phyloP scores from a whole-genome alignment of 2,329 filamentous ascomycete species.

The Phyllosticta capitalensis region DNA sequence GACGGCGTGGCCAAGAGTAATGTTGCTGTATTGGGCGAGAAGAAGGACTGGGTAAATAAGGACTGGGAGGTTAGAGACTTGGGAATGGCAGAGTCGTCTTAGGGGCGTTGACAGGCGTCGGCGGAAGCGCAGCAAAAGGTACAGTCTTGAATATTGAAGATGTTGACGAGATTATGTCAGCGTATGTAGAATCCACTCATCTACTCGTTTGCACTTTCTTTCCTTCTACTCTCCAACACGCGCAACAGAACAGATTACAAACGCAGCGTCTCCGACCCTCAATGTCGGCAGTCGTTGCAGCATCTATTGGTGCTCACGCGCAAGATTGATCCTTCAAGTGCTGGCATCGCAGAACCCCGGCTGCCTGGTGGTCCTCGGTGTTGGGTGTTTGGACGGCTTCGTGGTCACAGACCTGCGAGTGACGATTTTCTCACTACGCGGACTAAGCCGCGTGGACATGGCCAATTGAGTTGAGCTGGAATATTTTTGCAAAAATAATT shows the following conservation, averaged over 20 bases:
- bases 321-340: slow-evolving; percentile 4
- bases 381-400: not conserved
- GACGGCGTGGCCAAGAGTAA: slow-evolving; percentile 55
- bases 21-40: slow-evolving; percentile 70
- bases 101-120: slow-evolving; percentile 14
- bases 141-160: not conserved
- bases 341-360: slow-evolving; percentile 1
- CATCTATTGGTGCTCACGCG: not conserved
- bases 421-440: not conserved
- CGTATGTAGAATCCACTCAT: slow-evolving; percentile 2
- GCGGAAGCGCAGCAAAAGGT: not conserved
- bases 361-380: slow-evolving; percentile 2
- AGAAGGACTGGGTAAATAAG: slow-evolving; percentile 59
- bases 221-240: not conserved
- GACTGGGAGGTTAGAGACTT: slow-evolving; percentile 75
- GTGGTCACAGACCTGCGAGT: slow-evolving; percentile 8
- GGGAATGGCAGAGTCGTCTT: slow-evolving; percentile 41
- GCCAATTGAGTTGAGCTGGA: not conserved
- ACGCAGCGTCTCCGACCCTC: not conserved
- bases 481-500: not conserved
- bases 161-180: not conserved
- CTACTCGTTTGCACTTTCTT: not conserved
- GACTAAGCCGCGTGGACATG: slow-evolving; percentile 5
- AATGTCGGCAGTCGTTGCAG: slow-evolving; percentile 4
- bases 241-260: not conserved